phyloP scores from a whole-genome alignment of 2,329 filamentous ascomycete genomes.

The Aspergillus flavus region DNA sequence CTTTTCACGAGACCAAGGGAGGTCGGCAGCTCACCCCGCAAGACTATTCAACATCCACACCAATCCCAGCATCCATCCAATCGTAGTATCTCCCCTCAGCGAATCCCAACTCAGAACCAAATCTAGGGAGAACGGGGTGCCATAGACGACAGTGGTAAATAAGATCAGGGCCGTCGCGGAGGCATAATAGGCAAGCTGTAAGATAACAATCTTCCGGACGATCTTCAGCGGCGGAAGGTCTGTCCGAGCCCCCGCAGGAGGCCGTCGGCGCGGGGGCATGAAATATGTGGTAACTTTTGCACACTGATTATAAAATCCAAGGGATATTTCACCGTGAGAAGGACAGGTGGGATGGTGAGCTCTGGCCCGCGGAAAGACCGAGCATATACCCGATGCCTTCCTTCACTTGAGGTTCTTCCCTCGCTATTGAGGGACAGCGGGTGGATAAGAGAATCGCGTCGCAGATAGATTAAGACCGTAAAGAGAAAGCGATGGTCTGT shows the following conservation, averaged over 20 bases:
- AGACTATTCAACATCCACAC: constrained; percentile 69
- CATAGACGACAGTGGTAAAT: constrained; percentile 69
- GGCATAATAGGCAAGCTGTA: constrained; percentile 67
- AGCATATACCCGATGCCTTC: background rate
- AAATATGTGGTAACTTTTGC: constrained; percentile 23
- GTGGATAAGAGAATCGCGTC: background rate
- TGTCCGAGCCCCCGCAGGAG: constrained; percentile 66
- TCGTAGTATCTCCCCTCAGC: constrained; percentile 67
- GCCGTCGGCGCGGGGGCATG: constrained; percentile 56
- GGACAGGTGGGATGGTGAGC: background rate
- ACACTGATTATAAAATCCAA: constrained; percentile 1
- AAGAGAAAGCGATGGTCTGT: background rate
- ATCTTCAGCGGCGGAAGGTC: constrained; percentile 70
- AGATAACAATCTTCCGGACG: constrained; percentile 65
- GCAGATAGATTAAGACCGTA: background rate
- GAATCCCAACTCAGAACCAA: constrained; percentile 66
- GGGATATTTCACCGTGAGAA: background rate
- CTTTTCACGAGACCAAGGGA: background rate
- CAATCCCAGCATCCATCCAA: constrained; percentile 69
- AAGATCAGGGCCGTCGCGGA: constrained; percentile 64
- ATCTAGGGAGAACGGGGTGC: constrained; percentile 60
- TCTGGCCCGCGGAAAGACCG: constrained; percentile 4
- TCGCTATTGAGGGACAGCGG: background rate
- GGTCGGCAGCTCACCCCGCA: constrained; percentile 56
- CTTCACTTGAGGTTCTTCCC: background rate